Percentiles rank a stretch among this genome's conserved stretches.
Conservation (phyloP, 2,329 filamentous ascomycete species). For the Hirsutella thompsonii region DNA sequence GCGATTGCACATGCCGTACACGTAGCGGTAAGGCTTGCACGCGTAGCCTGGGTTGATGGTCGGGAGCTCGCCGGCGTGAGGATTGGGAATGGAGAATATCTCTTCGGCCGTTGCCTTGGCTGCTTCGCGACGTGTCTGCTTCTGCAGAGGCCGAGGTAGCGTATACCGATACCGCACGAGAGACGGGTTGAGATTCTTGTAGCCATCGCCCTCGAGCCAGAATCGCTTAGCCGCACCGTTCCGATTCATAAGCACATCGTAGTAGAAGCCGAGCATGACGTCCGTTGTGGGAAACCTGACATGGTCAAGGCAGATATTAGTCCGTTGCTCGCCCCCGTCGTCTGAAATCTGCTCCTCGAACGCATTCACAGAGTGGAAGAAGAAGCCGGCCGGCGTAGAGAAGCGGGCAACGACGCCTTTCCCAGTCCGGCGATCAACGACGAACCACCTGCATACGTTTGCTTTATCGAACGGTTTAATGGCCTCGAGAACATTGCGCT, state of each 20-base stretch:
- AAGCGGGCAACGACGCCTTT: slow-evolving; percentile 58
- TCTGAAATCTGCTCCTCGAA: slow-evolving; percentile 45
- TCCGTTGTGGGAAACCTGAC: slow-evolving; percentile 51
- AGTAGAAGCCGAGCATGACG: slow-evolving; percentile 54
- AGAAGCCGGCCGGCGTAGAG: slow-evolving; percentile 56
- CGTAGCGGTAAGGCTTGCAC: slow-evolving; percentile 42
- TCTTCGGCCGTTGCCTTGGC: slow-evolving; percentile 14
- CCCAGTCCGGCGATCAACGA: slow-evolving; percentile 53
- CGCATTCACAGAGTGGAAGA: slow-evolving; percentile 69
- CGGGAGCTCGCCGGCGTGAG: slow-evolving; percentile 49
- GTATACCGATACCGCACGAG: slow-evolving; percentile 31
- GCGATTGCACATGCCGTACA: slow-evolving; percentile 43
- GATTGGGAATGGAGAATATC: slow-evolving; percentile 33
- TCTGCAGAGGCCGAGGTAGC: slow-evolving; percentile 12
- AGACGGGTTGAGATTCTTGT: slow-evolving; percentile 20
- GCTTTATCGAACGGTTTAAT: slow-evolving; percentile 49
- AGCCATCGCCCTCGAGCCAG: slow-evolving; percentile 22
- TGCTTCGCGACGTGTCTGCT: slow-evolving; percentile 4
- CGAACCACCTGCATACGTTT: slow-evolving; percentile 53
- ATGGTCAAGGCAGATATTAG: slow-evolving; percentile 52
- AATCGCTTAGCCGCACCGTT: slow-evolving; percentile 30
- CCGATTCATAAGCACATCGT: slow-evolving; percentile 49
- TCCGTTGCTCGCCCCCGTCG: slow-evolving; percentile 15
- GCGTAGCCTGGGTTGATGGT: slow-evolving; percentile 47
- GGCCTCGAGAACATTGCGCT: slow-evolving; percentile 55